These are phyloP conservation scores for Mycena rosella DNA, from an alignment of 768 basidiomycete species.

Conservation along the genomic window DNA sequence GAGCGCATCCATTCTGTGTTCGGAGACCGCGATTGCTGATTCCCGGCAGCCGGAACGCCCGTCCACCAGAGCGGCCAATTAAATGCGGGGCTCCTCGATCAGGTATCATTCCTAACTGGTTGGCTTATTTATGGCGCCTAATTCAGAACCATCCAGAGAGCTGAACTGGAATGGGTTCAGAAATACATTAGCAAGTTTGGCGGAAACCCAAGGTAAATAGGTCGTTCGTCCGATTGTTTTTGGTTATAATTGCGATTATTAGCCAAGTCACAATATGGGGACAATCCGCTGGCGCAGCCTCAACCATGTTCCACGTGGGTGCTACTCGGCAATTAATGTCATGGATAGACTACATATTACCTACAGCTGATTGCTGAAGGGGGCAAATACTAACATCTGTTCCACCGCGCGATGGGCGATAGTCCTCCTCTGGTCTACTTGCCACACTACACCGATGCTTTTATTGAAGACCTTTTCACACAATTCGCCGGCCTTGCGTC, in stretches of 20 bases:
- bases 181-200: slow-evolving; percentile 53
- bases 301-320: slow-evolving; percentile 52
- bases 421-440: slow-evolving; percentile 43
- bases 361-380: slow-evolving; percentile 54
- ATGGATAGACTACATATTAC: too few species aligned
- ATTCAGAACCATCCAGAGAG: slow-evolving; percentile 40
- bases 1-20: slow-evolving; percentile 13
- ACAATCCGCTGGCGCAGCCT: slow-evolving; percentile 16
- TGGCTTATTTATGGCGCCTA: neutral
- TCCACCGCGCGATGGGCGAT: slow-evolving; percentile 58
- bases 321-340: too few species aligned
- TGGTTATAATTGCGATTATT: too few species aligned
- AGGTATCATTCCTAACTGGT: too few species aligned
- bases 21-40: neutral
- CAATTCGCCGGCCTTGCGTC: slow-evolving; percentile 54
- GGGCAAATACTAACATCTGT: slow-evolving; percentile 53
- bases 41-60: slow-evolving; percentile 48
- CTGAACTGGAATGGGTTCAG: slow-evolving; percentile 55
- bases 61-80: slow-evolving; percentile 42
- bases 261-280: too few species aligned
- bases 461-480: slow-evolving; percentile 50
- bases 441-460: slow-evolving; percentile 47
- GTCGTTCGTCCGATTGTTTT: too few species aligned
- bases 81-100: too few species aligned
- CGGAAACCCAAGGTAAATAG: slow-evolving; percentile 50